phyloP scores from a whole-genome alignment of 345 rosid species.

The Populus deltoides region DNA sequence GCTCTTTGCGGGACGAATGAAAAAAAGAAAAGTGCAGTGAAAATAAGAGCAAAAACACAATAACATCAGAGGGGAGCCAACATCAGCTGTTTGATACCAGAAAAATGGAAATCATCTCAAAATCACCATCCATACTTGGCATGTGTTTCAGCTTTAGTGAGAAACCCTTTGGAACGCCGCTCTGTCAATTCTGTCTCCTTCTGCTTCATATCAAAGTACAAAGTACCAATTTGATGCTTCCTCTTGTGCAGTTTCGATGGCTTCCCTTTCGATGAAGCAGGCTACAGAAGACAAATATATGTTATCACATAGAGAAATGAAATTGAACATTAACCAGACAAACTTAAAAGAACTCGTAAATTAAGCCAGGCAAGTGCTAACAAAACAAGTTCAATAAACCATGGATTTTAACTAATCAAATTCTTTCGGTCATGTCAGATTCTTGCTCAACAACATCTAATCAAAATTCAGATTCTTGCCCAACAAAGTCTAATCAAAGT shows the following conservation, averaged over 20 bases:
- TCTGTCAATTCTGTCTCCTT: constrained; percentile 79
- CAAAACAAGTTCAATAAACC: too few species aligned
- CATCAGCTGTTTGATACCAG: background rate
- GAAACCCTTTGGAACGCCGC: constrained; percentile 79
- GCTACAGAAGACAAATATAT: constrained; percentile 33
- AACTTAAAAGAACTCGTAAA: background rate
- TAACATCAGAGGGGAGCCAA: background rate
- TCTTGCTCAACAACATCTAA: too few species aligned
- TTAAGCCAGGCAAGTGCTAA: too few species aligned
- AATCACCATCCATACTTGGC: constrained; percentile 91
- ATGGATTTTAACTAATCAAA: too few species aligned
- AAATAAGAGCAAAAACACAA: too few species aligned
- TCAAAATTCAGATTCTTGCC: too few species aligned
- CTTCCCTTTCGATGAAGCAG: constrained; percentile 77
- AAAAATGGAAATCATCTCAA: background rate
- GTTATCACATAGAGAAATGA: background rate
- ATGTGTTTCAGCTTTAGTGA: constrained; percentile 86
- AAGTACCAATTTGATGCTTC: constrained; percentile 90
- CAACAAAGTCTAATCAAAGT: too few species aligned
- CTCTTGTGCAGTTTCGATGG: constrained; percentile 92
- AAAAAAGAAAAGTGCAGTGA: too few species aligned
- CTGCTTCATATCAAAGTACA: constrained; percentile 78
- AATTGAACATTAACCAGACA: background rate
- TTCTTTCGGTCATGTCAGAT: too few species aligned
- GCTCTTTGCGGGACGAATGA: too few species aligned